Evolutionary conservation across 208 protist genomes (phyloP), one percentile per base, ranked within the genome.

Genomic region (Crithidia fasciculata): DNA sequence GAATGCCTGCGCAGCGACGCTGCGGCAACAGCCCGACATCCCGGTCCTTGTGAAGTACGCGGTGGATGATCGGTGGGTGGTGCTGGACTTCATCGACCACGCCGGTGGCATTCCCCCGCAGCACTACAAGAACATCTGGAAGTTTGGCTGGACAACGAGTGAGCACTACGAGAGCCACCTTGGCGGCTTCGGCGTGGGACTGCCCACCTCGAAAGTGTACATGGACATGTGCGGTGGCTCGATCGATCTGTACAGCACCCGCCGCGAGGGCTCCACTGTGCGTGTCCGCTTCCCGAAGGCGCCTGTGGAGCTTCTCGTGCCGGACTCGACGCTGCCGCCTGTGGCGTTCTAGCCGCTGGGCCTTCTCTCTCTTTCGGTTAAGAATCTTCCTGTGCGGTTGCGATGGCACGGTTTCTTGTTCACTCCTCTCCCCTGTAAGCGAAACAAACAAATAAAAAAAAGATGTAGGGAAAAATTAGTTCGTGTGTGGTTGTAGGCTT

Each of bases 71-170:
- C 69, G 68, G 6, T 90, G 86, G 78, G 79, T 91, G n/a, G 83
- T 93, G 3, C 82, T 96, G 16, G 90, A 95, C 57, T 81, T 96
- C 44, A 60, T 83, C 50, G 90, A 96, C 60, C 39, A 66, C 8
- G 90, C 88, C 2, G 86, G 84, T 40, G 92, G 92, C 28, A 85
- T 96, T 37, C 36, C 55, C 9, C 75, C 83, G 10, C 60, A 83
- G 44, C 61, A 82, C 57, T 64, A 69, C 19, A 64, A 83, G 15
- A 77, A 93, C 37, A 88, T 94, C 56, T 96, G 92, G 90, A 78
- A 84, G 49, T 96, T 96, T 66, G 92, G 92, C n/a, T 96, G 88
- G 86, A 91, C 92, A 6, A 94, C 92, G 47, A 91, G 85, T 54
- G 74, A 80, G 43, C 81, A 88, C 56, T 79, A 88, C 61, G 79